Evolutionary conservation across 768 basidiomycete genomes (phyloP), one percentile per base, ranked within the genome.

Genomic region (Hypholoma fasciculare): DNA sequence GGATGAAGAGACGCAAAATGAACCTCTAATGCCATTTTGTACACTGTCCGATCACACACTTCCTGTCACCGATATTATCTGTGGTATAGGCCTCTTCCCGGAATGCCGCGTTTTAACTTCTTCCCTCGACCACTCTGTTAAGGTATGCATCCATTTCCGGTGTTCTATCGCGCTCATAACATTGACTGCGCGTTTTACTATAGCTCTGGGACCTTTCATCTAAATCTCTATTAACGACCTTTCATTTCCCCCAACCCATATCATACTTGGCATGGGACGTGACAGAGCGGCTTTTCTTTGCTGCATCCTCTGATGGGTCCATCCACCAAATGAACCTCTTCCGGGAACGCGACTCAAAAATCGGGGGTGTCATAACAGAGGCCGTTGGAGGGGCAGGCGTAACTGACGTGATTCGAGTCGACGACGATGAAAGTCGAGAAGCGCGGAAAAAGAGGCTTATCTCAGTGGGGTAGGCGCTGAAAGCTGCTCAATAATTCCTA

Each of bases 31-130:
- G 57, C 89, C 95, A 3, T 91, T 87, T 67, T 89, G 86, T 67
- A 85, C 86, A 2, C 75, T 98, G 19, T 83, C 90, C 17, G 96
- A 98, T 71, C 97, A 99, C 69, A 97, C 96, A 0, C 83, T 98
- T 4, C 90, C 93, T 6, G 80, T 99, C 11, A 90, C 90, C 7
- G 90, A 92, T 65, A 81, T 98, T 34, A 70, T 80, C 12, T 88
- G 94, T 60, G 94, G 96, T 12, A 70, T 92, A 40, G 94, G 95
- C 13, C 61, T 78, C 4, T 96, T 92, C 71, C 93, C 90, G 14
- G 83, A 76, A 55, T 90, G 87, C 71, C 83, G 91, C 59, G 73
- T 91, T 27, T 78, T 96, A 62, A 92, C 95, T 1, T 84, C 90
- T 3, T 92, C 92, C 0, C 69, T 90, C 49, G 97, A 98, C 70